Conservation (phyloP, 306 rosid genomes). For the Quillaja saponaria region DNA sequence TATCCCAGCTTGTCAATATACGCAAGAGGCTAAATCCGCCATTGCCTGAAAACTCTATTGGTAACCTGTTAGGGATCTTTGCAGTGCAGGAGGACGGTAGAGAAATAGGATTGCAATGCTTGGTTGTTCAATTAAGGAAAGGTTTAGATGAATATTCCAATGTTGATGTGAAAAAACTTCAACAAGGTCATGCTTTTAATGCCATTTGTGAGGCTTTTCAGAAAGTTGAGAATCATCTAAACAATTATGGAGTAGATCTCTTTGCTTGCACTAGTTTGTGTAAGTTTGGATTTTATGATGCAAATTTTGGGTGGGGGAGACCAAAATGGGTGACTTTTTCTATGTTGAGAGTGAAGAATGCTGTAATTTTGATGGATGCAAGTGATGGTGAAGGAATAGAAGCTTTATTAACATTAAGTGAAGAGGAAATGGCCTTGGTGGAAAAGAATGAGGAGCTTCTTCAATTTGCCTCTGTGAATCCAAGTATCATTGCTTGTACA, state of each 20-base stretch:
- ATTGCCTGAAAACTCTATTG: constrained; percentile 29
- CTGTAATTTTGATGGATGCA: constrained; percentile 19
- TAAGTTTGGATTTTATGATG: constrained; percentile 11
- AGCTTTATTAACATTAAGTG: constrained; percentile 24
- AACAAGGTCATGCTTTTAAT: background rate
- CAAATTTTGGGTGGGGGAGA: constrained; percentile 42
- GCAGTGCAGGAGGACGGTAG: background rate
- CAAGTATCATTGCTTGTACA: too few relatives aligned
- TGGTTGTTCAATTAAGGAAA: constrained; percentile 29
- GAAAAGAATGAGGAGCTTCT: constrained; percentile 21
- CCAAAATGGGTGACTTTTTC: constrained; percentile 37
- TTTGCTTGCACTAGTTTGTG: constrained; percentile 31
- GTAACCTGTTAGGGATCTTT: constrained; percentile 31
- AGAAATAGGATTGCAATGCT: constrained; percentile 18
- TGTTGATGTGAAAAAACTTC: constrained; percentile 20
- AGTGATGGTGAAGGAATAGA: constrained; percentile 28
- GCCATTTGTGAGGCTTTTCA: background rate
- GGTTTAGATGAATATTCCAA: constrained; percentile 17
- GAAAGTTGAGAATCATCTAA: background rate
- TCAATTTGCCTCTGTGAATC: too few relatives aligned
- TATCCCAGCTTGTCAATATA: constrained; percentile 35
- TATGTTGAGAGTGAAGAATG: background rate
- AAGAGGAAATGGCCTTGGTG: constrained; percentile 24
- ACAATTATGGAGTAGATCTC: constrained; percentile 1
- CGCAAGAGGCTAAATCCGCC: constrained; percentile 37